Evolutionary conservation across 2,329 filamentous ascomycete genomes (phyloP).

Genomic region (Davidsoniella virescens): DNA sequence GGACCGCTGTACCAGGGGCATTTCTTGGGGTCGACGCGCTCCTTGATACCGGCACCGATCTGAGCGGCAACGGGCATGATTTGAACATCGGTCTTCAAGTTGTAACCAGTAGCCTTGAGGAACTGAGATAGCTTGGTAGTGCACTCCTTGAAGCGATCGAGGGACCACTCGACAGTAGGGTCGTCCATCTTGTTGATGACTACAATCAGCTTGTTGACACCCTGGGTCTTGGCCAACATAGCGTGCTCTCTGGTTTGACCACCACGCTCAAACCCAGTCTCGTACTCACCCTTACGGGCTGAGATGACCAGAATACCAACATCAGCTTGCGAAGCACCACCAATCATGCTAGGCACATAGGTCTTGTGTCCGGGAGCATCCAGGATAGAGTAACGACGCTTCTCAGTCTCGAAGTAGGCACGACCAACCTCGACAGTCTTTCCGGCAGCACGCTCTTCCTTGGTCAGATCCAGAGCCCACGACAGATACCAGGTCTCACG

Average conservation of each 20-base stretch:
- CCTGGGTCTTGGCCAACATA: constrained; percentile 93
- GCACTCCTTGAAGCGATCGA: constrained; percentile 86
- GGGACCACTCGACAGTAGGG: constrained; percentile 85
- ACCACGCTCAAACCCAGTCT: constrained; percentile 92
- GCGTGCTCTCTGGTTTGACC: constrained; percentile 96
- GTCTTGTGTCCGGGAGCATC: constrained; percentile 97
- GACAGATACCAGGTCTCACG: constrained; percentile 98
- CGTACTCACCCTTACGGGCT: constrained; percentile 94
- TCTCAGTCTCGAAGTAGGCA: constrained; percentile 93
- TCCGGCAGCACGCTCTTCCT: constrained; percentile 88
- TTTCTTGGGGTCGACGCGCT: constrained; percentile 59
- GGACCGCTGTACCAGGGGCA: constrained; percentile 78
- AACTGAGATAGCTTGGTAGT: constrained; percentile 74
- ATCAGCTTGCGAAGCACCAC: constrained; percentile 82
- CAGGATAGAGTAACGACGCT: constrained; percentile 87
- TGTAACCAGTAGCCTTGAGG: constrained; percentile 85
- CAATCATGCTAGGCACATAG: constrained; percentile 97
- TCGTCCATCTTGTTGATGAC: constrained; percentile 99
- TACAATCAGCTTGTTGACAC: constrained; percentile 90
- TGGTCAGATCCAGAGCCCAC: constrained; percentile 93
- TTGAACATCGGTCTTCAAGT: constrained; percentile 78
- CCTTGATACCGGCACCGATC: constrained; percentile 71
- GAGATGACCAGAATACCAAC: constrained; percentile 92
- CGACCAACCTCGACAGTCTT: constrained; percentile 97
- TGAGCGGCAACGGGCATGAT: constrained; percentile 97